phyloP scores from a whole-genome alignment of 2,329 filamentous ascomycete species.

The Microcera coccophila region DNA sequence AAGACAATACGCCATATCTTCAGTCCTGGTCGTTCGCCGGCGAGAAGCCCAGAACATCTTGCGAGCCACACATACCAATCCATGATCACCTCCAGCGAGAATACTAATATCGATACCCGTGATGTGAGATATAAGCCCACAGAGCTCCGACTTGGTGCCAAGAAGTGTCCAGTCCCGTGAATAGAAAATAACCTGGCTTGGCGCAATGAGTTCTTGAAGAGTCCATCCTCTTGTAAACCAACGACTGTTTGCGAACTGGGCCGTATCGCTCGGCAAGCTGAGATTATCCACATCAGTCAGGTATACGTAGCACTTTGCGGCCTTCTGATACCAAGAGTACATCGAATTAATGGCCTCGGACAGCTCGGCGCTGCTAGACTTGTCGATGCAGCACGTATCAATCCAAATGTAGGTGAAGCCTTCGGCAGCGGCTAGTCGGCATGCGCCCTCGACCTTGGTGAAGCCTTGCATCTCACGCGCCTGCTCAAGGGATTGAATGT shows the following conservation, averaged over 20 bases:
- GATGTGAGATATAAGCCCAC: not conserved
- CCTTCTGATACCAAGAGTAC: conserved; percentile 31
- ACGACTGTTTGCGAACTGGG: conserved; percentile 14
- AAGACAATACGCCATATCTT: not conserved
- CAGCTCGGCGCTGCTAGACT: conserved; percentile 30
- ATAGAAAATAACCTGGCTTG: conserved; percentile 24
- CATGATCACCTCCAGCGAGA: not conserved
- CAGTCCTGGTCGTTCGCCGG: conserved; percentile 11
- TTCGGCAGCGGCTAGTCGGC: conserved; percentile 14
- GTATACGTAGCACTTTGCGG: conserved; percentile 25
- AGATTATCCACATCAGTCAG: conserved; percentile 26
- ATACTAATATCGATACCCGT: not conserved
- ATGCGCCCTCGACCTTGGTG: not conserved
- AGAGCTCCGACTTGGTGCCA: conserved; percentile 7
- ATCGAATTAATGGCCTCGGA: conserved; percentile 33
- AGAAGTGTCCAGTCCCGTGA: conserved; percentile 18
- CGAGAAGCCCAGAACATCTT: not conserved
- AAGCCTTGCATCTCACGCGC: not conserved
- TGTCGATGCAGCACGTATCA: conserved; percentile 33
- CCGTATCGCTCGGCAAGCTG: not conserved
- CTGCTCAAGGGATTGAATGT: conserved; percentile 2
- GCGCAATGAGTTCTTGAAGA: conserved; percentile 29
- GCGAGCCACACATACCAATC: not conserved
- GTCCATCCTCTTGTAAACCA: conserved; percentile 31
- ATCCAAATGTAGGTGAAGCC: conserved; percentile 27